Conservation (phyloP, 306 rosid genomes). For the Arachis hypogaea region DNA sequence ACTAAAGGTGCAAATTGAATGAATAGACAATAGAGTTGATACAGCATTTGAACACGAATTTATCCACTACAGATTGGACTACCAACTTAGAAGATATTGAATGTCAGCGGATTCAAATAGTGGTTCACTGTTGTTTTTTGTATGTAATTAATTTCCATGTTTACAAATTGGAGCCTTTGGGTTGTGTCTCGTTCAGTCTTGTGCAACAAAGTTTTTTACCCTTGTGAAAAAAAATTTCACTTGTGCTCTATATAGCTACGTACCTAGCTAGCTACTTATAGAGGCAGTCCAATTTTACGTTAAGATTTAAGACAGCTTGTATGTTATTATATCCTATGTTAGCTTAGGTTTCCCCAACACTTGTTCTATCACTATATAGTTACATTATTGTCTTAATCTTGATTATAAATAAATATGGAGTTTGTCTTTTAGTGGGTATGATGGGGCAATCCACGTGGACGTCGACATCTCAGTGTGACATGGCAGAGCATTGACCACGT, state of each 20-base stretch:
- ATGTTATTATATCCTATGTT: neutral
- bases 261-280: neutral
- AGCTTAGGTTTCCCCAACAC: neutral
- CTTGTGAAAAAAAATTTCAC: neutral
- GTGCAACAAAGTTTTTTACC: neutral
- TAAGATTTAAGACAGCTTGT: neutral
- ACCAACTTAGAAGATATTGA: too few species aligned
- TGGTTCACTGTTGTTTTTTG: slow-evolving; percentile 23
- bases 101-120: too few species aligned
- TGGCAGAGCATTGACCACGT: slow-evolving; percentile 42
- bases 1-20: too few species aligned
- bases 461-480: slow-evolving; percentile 49
- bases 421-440: slow-evolving; percentile 38
- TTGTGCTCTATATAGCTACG: slow-evolving; percentile 1
- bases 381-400: neutral
- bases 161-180: slow-evolving; percentile 22
- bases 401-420: too few species aligned
- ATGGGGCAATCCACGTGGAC: slow-evolving; percentile 53
- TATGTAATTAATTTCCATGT: slow-evolving; percentile 33
- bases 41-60: too few species aligned
- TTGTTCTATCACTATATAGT: neutral
- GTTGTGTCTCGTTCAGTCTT: slow-evolving; percentile 37
- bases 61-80: too few species aligned
- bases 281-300: slow-evolving; percentile 1
- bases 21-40: too few species aligned